Evolutionary conservation across 306 rosid genomes (phyloP).

Genomic region (Sechiopsis laciniata): DNA sequence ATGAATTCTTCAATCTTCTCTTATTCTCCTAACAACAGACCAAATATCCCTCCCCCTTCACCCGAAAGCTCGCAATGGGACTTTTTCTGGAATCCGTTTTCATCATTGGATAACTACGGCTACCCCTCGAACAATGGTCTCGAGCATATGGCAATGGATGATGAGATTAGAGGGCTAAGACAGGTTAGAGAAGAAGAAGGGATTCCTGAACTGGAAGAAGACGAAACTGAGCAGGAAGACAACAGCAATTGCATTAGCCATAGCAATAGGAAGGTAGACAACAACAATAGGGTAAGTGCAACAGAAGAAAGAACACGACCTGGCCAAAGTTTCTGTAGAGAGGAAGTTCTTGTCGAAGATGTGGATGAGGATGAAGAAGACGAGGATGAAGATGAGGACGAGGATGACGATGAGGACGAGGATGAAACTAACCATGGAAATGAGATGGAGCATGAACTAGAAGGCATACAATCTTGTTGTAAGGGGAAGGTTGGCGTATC

Average conservation of each 20-base stretch:
- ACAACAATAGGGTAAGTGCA: constrained; percentile 28
- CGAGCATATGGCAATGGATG: constrained; percentile 46
- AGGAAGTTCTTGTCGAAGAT: constrained; percentile 59
- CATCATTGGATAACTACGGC: constrained; percentile 67
- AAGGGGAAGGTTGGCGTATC: constrained; percentile 38
- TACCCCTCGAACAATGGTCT: constrained; percentile 49
- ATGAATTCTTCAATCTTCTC: no score
- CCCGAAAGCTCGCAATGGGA: constrained; percentile 85
- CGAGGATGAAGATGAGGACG: constrained; percentile 32
- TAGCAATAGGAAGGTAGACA: constrained; percentile 10
- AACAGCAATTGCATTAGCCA: constrained; percentile 9
- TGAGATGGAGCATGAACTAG: constrained; percentile 30
- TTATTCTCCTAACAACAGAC: constrained; percentile 25
- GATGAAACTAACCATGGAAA: constrained; percentile 27
- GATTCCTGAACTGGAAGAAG: constrained; percentile 84
- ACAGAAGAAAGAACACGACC: constrained; percentile 41
- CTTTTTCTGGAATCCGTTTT: constrained; percentile 88
- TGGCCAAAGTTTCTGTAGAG: constrained; percentile 36
- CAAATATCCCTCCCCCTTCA: constrained; percentile 61
- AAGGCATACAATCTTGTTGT: constrained; percentile 28
- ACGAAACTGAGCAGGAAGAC: constrained; percentile 52
- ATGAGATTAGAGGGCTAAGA: constrained; percentile 60
- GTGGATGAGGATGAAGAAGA: constrained; percentile 49
- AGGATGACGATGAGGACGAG: constrained; percentile 29
- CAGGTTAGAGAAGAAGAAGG: constrained; percentile 81